These are phyloP conservation scores for Fagus sylvatica DNA, from an alignment of 306 rosid genomes.

Conservation along the genomic window DNA sequence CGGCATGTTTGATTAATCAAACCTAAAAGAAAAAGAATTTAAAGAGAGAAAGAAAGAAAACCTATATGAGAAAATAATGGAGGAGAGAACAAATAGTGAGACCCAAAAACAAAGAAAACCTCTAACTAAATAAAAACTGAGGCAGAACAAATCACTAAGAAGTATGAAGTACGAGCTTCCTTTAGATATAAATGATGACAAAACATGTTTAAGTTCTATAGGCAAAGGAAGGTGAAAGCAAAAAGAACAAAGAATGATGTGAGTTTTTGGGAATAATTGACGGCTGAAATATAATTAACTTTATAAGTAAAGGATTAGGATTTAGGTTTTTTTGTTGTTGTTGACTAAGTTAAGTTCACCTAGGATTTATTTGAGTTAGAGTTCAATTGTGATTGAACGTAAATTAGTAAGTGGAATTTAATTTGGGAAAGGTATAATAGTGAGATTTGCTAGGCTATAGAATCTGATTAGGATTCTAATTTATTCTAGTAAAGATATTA, in stretches of 20 bases:
- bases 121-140: not conserved
- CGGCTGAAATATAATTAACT: no score
- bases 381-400: no score
- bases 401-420: not conserved
- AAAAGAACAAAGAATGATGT: no score
- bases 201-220: not conserved
- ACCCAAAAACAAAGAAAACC: not conserved
- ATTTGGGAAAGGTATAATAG: not conserved
- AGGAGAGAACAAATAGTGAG: not conserved
- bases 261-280: not conserved
- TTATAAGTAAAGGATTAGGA: not conserved
- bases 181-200: not conserved
- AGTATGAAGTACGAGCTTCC: not conserved
- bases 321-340: no score
- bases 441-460: no score
- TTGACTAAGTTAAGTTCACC: no score
- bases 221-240: not conserved
- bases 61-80: not conserved
- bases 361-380: no score
- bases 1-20: not conserved
- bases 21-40: not conserved
- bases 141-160: not conserved
- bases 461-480: no score
- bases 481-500: no score
- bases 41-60: not conserved